Conservation (phyloP, 306 rosid species). For the Sophora flavescens region DNA sequence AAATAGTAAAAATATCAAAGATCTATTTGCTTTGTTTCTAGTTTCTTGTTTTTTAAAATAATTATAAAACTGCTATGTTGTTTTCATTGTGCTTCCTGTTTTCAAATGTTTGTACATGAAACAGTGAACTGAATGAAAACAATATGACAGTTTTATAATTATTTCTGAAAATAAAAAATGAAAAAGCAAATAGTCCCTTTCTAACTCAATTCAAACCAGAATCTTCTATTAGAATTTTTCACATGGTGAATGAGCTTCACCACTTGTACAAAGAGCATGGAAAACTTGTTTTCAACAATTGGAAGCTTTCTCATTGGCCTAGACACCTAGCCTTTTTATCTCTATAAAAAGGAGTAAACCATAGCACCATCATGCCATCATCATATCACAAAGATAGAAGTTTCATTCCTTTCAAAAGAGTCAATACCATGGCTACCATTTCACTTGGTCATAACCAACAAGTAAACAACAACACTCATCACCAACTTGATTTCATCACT, state of each 20-base stretch:
- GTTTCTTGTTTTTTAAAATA: too few species aligned
- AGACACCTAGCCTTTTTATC: slow-evolving; percentile 24
- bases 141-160: too few species aligned
- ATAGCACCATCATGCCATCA: slow-evolving; percentile 39
- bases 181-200: too few species aligned
- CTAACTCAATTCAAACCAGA: slow-evolving; percentile 38
- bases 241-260: slow-evolving; percentile 34
- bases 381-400: slow-evolving; percentile 46
- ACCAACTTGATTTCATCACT: slow-evolving; percentile 50
- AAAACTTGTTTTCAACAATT: slow-evolving; percentile 27
- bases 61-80: too few species aligned
- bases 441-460: slow-evolving; percentile 55
- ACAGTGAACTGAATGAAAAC: too few species aligned
- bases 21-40: too few species aligned
- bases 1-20: too few species aligned
- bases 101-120: too few species aligned
- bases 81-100: too few species aligned
- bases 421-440: slow-evolving; percentile 64
- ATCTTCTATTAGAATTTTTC: slow-evolving; percentile 51
- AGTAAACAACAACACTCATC: slow-evolving; percentile 43
- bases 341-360: slow-evolving; percentile 61
- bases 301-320: slow-evolving; percentile 11
- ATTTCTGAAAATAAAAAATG: too few species aligned
- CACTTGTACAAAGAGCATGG: slow-evolving; percentile 36
- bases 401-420: slow-evolving; percentile 35